These are phyloP conservation scores for Fusarium sp. DNA, from an alignment of 2,329 filamentous ascomycete species.

Conservation along the genomic window DNA sequence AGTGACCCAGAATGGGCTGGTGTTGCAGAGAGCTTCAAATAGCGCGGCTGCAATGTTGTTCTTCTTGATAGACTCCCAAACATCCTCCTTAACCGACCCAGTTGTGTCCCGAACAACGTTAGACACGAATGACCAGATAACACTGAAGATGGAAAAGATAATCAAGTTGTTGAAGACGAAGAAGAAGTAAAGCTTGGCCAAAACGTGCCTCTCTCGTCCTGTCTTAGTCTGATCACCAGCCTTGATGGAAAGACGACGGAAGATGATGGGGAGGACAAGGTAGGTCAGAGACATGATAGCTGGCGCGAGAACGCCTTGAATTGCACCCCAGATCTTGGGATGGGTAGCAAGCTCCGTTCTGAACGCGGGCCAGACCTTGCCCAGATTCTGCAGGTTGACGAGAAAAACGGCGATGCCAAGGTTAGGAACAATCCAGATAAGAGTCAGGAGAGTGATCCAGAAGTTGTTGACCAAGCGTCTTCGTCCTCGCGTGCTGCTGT, in stretches of 20 bases:
- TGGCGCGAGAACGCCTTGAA: conserved; percentile 92
- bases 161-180: conserved; percentile 98
- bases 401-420: conserved; percentile 94
- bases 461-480: conserved; percentile 83
- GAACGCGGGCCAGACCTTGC: conserved; percentile 83
- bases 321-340: conserved; percentile 80
- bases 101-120: conserved; percentile 71
- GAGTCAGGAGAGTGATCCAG: conserved; percentile 84
- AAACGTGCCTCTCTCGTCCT: conserved; percentile 89
- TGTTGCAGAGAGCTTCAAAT: conserved; percentile 81
- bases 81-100: conserved; percentile 65
- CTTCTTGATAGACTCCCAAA: conserved; percentile 77
- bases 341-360: conserved; percentile 72
- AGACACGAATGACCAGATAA: conserved; percentile 80
- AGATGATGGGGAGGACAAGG: conserved; percentile 88
- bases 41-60: conserved; percentile 73
- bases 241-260: conserved; percentile 85
- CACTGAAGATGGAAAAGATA: conserved; percentile 92
- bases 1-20: conserved; percentile 94
- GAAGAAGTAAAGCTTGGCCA: conserved; percentile 91
- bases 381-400: conserved; percentile 85
- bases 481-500: conserved; percentile 75
- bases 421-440: conserved; percentile 93
- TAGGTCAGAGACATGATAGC: conserved; percentile 90
- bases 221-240: conserved; percentile 94